Base-by-base conservation (phyloP, 306 rosid genomes). In the Casuarina equisetifolia region DNA sequence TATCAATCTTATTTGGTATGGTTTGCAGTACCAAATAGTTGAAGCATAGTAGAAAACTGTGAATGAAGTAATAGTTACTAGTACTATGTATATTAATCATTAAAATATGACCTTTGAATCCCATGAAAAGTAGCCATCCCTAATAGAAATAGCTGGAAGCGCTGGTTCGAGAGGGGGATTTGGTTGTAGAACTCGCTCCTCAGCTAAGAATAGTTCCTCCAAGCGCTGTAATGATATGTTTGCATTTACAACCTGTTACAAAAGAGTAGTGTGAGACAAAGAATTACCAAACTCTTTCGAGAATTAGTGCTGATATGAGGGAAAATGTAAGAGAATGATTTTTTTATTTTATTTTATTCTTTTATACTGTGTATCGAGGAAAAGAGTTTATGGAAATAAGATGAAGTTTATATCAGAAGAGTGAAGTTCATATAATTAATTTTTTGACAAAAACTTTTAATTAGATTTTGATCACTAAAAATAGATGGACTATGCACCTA, bases 121-220 rank as follows among this genome's bases (percentile, higher is more conserved):
- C 98, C 98, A 93, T 15, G 97, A 93, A 82, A 93, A 91, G 80
- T 74, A 74, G 10, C 98, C 98, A 76, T 93, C 74, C 76, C 78
- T 83, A 35, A 93, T 90, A 74, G 90, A 88, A 48, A 93, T 88
- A 74, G 93, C 97, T 38, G 97, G 93, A 78, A 88, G 85, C 68
- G 82, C 93, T 4, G 87, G 88, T 76, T 87, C 82, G 80, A 90
- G 75, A 39, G 96, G 91, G 10, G 84, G 96, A 79, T 90, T 93
- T 15, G 88, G 91, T 51, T 67, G 77, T 54, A 89, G 85, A 80
- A 78, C 69, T 83, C 94, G 75, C 82, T 90, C 98, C 80, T 91
- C 91, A 42, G 81, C 80, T 72, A 84, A 87, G 78, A 93, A 72
- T 19, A 93, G 85, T 63, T 93, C 98, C 84, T 93, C 97, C 74